Evolutionary conservation across 139 green algal species (phyloP).

Genomic region (Tetraselmis chui): DNA sequence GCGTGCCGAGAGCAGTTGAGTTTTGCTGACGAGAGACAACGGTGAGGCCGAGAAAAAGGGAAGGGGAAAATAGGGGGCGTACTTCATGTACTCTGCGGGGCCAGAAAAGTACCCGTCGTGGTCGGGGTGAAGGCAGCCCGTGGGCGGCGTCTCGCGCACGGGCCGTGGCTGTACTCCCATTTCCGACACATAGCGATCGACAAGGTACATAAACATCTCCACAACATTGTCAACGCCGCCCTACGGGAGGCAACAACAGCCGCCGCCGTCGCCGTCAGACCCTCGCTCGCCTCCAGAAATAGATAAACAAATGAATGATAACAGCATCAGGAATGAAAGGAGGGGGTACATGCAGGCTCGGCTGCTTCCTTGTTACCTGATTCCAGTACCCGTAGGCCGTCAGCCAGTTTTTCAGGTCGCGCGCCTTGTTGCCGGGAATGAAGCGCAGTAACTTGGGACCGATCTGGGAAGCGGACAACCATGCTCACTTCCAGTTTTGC

Average conservation of each 20-base stretch:
- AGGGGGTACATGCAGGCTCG: too few species aligned
- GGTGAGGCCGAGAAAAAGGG: too few species aligned
- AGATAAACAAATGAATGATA: too few species aligned
- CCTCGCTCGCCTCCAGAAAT: neutral
- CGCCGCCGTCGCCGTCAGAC: slow-evolving; percentile 16
- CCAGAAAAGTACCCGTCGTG: slow-evolving; percentile 56
- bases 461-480: too few species aligned
- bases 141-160: slow-evolving; percentile 77
- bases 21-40: too few species aligned
- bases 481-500: too few species aligned
- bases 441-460: slow-evolving; percentile 95
- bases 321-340: too few species aligned
- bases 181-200: slow-evolving; percentile 53
- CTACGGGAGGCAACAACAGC: slow-evolving; percentile 39
- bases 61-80: too few species aligned
- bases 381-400: slow-evolving; percentile 95
- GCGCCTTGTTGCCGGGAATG: slow-evolving; percentile 81
- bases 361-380: too few species aligned
- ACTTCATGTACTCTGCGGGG: slow-evolving; percentile 73
- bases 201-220: slow-evolving; percentile 84
- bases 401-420: slow-evolving; percentile 90
- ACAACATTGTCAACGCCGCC: slow-evolving; percentile 71
- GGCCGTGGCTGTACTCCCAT: slow-evolving; percentile 17
- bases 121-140: slow-evolving; percentile 87
- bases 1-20: too few species aligned